A percentile compares a stretch with the other conserved stretches of the same genome.
Conservation (phyloP, 129 eudicot genomes). For the Flaveria trinervia region DNA sequence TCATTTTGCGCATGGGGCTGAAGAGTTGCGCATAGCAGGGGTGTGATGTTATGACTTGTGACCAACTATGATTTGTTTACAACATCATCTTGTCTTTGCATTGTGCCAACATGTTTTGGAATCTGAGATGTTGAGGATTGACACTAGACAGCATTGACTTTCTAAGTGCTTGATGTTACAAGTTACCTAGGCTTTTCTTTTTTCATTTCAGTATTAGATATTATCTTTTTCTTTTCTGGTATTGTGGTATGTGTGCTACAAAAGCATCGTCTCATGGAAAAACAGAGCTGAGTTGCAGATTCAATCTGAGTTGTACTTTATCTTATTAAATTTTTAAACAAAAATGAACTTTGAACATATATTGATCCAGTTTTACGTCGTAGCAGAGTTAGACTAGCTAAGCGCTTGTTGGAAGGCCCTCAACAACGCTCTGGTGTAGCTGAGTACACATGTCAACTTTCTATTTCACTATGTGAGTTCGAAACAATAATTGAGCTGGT, state of each 20-base stretch:
- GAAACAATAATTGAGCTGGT: too few relatives aligned
- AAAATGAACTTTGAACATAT: too few relatives aligned
- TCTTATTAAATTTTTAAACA: too few relatives aligned
- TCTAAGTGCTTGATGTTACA: neutral
- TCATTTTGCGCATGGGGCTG: slow-evolving; percentile 93
- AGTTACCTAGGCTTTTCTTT: slow-evolving; percentile 12
- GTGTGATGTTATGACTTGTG: slow-evolving; percentile 32
- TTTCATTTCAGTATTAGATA: slow-evolving; percentile 3
- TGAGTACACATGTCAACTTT: too few relatives aligned
- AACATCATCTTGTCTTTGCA: slow-evolving; percentile 19
- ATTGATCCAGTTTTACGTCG: too few relatives aligned
- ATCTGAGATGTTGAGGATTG: slow-evolving; percentile 31
- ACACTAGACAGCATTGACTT: slow-evolving; percentile 15
- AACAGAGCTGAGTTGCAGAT: neutral
- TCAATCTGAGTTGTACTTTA: neutral
- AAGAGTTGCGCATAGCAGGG: slow-evolving; percentile 63
- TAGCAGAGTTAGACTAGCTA: too few relatives aligned
- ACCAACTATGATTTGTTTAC: slow-evolving; percentile 15
- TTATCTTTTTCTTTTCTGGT: neutral
- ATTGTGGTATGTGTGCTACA: neutral
- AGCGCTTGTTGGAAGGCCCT: too few relatives aligned
- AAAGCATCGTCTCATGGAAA: neutral
- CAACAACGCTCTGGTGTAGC: too few relatives aligned
- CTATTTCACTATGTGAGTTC: too few relatives aligned
- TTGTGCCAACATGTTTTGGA: slow-evolving; percentile 23